Conservation (phyloP, 192 early-diverging fungal genomes). For the Jimgerdemannia flammicorona region DNA sequence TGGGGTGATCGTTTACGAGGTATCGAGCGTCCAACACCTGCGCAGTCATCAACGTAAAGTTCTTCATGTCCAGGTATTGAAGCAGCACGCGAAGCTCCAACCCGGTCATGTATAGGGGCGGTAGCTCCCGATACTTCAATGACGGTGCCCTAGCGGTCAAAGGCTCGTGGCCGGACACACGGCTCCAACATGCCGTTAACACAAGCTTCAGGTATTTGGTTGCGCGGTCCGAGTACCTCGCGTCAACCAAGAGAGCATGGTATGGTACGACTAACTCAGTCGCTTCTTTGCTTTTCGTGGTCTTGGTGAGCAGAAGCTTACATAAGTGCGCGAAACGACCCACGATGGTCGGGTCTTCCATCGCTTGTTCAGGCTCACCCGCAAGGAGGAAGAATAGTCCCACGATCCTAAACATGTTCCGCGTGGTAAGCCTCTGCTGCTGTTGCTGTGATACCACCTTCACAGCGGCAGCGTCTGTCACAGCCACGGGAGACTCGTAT, state of each 20-base stretch:
- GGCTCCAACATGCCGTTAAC: background rate
- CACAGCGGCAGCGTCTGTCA: background rate
- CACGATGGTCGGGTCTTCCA: background rate
- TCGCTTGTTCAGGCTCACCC: background rate
- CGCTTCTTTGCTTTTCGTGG: background rate
- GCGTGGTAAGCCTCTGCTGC: background rate
- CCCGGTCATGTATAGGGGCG: background rate
- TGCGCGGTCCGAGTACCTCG: background rate
- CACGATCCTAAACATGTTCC: constrained; percentile 4
- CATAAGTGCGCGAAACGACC: background rate
- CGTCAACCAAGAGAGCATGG: background rate
- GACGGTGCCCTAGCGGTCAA: background rate
- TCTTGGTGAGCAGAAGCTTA: background rate
- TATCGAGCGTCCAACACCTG: background rate
- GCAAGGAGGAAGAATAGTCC: constrained; percentile 10
- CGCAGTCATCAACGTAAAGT: constrained; percentile 8
- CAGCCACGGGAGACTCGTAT: background rate
- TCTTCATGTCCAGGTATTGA: constrained; percentile 14
- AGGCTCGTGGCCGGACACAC: background rate
- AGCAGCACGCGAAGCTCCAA: background rate
- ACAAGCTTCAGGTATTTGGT: background rate
- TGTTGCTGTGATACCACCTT: background rate
- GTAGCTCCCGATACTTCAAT: background rate
- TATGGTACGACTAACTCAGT: background rate
- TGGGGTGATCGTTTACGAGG: constrained; percentile 4